Base-by-base conservation (phyloP, 1,139 yeast genomes). In the Geotrichum fermentans region DNA sequence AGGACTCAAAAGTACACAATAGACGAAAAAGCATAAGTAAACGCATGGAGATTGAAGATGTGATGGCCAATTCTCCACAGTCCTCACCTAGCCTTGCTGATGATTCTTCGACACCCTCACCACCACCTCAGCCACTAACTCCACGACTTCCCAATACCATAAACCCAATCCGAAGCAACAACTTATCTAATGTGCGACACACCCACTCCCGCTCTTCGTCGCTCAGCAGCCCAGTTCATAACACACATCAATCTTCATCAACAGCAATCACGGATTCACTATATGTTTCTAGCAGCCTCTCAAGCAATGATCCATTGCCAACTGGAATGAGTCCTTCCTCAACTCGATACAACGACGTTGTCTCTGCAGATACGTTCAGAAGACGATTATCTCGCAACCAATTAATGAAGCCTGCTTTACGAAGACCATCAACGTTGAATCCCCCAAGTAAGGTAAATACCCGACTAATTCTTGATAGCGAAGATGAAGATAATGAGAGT, bases 101-200 rank as follows among this genome's bases (percentile, higher is more conserved):
- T 5, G 47, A 48, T 28, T 43, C 48, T n/a, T 47, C 51, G 4
- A 43, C 51, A 10, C 51, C 51, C 10, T 48, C 51, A 6, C 51
- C 51, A 2, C 51, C 51, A 2, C 51, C 51, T 10, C 51, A 48
- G 17, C 51, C 51, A 3, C 24, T 40, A 24, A 48, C 51, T 20
- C 51, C 51, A 8, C 44, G 34, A 40, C 20, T 24, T 4, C n/a
- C 39, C 4, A 21, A 10, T 21, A 4, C 39, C 16, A 6, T 13
- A 3, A 26, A 24, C 6, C 28, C 28, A 24, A 10, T 34, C 33
- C 14, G 7, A 4, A 14, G 22, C 21, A 26, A 7, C 21, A 17
- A 7, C 14, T 6, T 22, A 21, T 13, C 41, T 11, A 11, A 10
- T 2, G 13, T 24, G 11, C 17, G 26, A 6, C 10, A 21, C 10